Evolutionary conservation across 1,284 basidiomycete genomes (phyloP), one percentile per base, ranked within the genome.

Genomic region (Ustilago xerochloae): DNA sequence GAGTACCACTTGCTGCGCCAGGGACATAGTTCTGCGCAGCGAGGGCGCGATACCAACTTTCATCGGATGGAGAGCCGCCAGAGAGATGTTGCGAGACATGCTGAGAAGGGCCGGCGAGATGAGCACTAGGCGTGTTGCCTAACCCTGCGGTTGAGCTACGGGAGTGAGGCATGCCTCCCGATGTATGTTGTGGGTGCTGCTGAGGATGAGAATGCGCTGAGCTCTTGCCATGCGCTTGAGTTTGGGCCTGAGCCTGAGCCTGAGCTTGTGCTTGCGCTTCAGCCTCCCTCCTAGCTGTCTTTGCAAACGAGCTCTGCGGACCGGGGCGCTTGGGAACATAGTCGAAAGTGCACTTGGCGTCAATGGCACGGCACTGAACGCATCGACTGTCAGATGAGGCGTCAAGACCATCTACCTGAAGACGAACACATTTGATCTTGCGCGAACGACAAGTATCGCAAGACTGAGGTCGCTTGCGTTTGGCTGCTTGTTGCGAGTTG

Each of bases 361-460:
- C 75, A 49, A 75, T 71, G 35, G 65, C 66, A 29, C 69, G 63
- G 28, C 75, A 77, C 57, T 75, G 75, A 12, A 75, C 63, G 56
- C 75, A 77, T 9, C 68, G 58, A 24, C 43, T 61, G 43, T 77
- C 72, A 5, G 63, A 38, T 7, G 63, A 52, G 12, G 66, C 53
- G 29, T 77, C 70, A n/a, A 57, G 48, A 35, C 70, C 65, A n/a
- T 74, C 67, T 18, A 63, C 46, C n/a, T 63, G 51, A 6, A 72
- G 58, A 6, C 67, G 64, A 16, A 75, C 69, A 38, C 75, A 77
- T 32, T 71, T 75, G 66, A 77, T 75, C 72, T 77, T 77, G 56
- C 75, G 63, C 9, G 68, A 65, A 20, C 75, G 71, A 45, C 75
- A 77, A 1, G 63, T 75, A 43, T 77, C 75, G 48, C 75, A 80